Percentiles rank a stretch among this genome's conserved stretches.
Conservation (phyloP, 2,329 filamentous ascomycete species). For the Nemania diffusa region DNA sequence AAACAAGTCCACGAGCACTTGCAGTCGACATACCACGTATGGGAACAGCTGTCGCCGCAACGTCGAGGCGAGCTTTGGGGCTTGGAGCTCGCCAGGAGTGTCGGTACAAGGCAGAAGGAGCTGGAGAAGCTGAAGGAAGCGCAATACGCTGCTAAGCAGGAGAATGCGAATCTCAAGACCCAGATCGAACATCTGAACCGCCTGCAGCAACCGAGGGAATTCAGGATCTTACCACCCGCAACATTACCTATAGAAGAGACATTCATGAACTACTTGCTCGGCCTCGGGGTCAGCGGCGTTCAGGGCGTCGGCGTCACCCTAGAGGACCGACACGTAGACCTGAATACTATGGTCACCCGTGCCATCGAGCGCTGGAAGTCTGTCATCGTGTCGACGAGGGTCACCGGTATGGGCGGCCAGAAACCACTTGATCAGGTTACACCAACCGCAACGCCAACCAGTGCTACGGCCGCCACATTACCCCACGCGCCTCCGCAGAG, state of each 20-base stretch:
- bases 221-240: constrained; percentile 62
- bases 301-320: constrained; percentile 58
- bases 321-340: constrained; percentile 63
- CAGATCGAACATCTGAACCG: constrained; percentile 70
- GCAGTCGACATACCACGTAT: constrained; percentile 79
- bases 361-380: constrained; percentile 71
- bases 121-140: constrained; percentile 61
- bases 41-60: constrained; percentile 71
- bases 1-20: constrained; percentile 79
- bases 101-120: constrained; percentile 67
- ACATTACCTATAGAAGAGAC: constrained; percentile 64
- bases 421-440: constrained; percentile 56
- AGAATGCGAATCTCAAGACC: constrained; percentile 64
- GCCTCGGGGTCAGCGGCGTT: constrained; percentile 56
- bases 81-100: constrained; percentile 68
- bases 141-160: constrained; percentile 64
- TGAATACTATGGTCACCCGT: constrained; percentile 62
- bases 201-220: constrained; percentile 69
- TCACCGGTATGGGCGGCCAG: constrained; percentile 62
- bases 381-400: constrained; percentile 65
- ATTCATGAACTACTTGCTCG: constrained; percentile 59
- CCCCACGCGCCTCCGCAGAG: constrained; percentile 33
- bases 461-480: constrained; percentile 33
- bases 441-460: constrained; percentile 40
- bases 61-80: constrained; percentile 70